Conservation (phyloP, 1,284 basidiomycete species). For the Trichosporon sp. region DNA sequence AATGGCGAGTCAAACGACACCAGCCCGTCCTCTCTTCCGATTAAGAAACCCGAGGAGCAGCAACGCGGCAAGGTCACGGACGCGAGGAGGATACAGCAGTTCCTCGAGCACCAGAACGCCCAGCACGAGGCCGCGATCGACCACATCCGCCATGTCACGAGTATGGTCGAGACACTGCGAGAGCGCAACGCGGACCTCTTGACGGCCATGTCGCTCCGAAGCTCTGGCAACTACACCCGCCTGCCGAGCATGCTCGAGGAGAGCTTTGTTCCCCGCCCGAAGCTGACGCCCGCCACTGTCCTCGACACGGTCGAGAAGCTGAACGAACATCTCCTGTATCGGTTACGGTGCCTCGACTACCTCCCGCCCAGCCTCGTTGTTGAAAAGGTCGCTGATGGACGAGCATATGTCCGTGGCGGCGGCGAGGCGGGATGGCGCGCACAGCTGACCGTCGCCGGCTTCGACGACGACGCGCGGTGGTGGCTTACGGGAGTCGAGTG, state of each 20-base stretch:
- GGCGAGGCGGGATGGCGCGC: slow-evolving; percentile 44
- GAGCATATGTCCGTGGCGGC: slow-evolving; percentile 41
- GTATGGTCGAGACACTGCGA: slow-evolving; percentile 44
- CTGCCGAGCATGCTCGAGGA: slow-evolving; percentile 46
- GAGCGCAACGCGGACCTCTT: slow-evolving; percentile 52
- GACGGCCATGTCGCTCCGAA: slow-evolving; percentile 45
- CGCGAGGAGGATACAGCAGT: slow-evolving; percentile 47
- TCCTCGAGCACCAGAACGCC: slow-evolving; percentile 51
- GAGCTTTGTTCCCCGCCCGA: slow-evolving; percentile 39
- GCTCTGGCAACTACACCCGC: slow-evolving; percentile 43
- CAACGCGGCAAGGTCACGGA: slow-evolving; percentile 49
- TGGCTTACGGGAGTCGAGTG: slow-evolving; percentile 52
- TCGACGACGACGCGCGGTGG: slow-evolving; percentile 47
- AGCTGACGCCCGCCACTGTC: slow-evolving; percentile 40
- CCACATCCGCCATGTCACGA: slow-evolving; percentile 45
- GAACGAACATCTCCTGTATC: slow-evolving; percentile 47
- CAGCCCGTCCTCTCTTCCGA: slow-evolving; percentile 34
- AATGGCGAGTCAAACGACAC: slow-evolving; percentile 45
- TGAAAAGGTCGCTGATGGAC: slow-evolving; percentile 45
- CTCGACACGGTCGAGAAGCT: slow-evolving; percentile 42
- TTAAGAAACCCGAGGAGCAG: slow-evolving; percentile 36
- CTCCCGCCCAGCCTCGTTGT: slow-evolving; percentile 47
- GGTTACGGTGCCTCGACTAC: slow-evolving; percentile 49
- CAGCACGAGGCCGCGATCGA: slow-evolving; percentile 48
- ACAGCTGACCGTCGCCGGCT: slow-evolving; percentile 47